Evolutionary conservation across 345 rosid species (phyloP).

Genomic region (Brassica nigra): DNA sequence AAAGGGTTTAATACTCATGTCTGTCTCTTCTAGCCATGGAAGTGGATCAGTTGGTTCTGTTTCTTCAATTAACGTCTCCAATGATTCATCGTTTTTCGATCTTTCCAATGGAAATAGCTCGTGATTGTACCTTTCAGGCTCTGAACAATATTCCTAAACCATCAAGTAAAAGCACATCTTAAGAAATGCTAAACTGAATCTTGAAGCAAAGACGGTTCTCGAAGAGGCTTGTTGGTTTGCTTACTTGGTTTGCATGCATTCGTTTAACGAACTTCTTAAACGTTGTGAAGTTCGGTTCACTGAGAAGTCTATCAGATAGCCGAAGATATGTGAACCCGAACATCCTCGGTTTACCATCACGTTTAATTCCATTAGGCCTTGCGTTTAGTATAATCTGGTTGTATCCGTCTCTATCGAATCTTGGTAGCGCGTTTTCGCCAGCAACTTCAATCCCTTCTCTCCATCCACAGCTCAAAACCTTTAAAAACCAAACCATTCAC

Average conservation of each 20-base stretch:
- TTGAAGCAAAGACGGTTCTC: background rate
- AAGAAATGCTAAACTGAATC: background rate
- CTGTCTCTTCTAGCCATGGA: conserved; percentile 71
- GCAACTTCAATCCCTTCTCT: conserved; percentile 76
- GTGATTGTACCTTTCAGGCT: conserved; percentile 58
- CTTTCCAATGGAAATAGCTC: conserved; percentile 51
- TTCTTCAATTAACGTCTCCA: conserved; percentile 58
- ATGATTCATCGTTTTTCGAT: conserved; percentile 50
- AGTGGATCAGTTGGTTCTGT: conserved; percentile 52
- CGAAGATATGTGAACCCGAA: conserved; percentile 74
- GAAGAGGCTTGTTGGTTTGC: background rate
- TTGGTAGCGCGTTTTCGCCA: conserved; percentile 82
- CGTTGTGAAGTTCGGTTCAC: conserved; percentile 48
- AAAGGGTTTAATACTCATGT: conserved; percentile 48
- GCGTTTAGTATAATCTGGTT: conserved; percentile 79
- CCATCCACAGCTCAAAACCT: conserved; percentile 88
- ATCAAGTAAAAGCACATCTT: background rate
- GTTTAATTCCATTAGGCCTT: conserved; percentile 73
- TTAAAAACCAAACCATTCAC: conserved; percentile 18
- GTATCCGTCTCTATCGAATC: conserved; percentile 67
- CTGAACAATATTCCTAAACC: conserved; percentile 46
- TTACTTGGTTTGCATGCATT: conserved; percentile 86
- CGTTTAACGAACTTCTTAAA: conserved; percentile 72
- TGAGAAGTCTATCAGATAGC: conserved; percentile 52
- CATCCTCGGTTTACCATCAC: conserved; percentile 55